These are phyloP conservation scores for Wickerhamiella hasegawae DNA, from an alignment of 805 yeast species.

Conservation along the genomic window DNA sequence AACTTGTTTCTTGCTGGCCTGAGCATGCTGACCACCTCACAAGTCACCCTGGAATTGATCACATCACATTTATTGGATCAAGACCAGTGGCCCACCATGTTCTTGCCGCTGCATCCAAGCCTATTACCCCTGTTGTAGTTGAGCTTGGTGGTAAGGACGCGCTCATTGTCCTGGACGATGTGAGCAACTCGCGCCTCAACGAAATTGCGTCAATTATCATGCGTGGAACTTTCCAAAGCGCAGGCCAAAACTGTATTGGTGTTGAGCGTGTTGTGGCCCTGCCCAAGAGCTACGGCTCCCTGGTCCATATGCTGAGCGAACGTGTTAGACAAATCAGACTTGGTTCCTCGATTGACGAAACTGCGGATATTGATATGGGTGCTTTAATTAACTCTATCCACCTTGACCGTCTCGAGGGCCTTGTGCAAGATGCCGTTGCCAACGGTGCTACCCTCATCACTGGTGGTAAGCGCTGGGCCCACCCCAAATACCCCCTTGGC, in stretches of 20 bases:
- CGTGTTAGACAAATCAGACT: conserved; percentile 50
- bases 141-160: conserved; percentile 98
- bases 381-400: conserved; percentile 77
- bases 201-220: conserved; percentile 61
- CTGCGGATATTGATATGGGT: conserved; percentile 88
- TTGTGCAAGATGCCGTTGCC: conserved; percentile 56
- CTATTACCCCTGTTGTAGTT: conserved; percentile 87
- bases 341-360: conserved; percentile 86
- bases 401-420: conserved; percentile 47
- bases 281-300: conserved; percentile 45
- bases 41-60: conserved; percentile 65
- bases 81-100: conserved; percentile 85
- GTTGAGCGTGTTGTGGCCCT: conserved; percentile 84
- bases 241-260: conserved; percentile 97
- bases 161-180: conserved; percentile 56
- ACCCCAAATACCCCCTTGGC: conserved; percentile 92
- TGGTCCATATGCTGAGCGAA: conserved; percentile 39
- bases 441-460: conserved; percentile 65
- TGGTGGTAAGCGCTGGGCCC: conserved; percentile 71
- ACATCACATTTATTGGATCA: conserved; percentile 93
- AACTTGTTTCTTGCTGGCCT: conserved; percentile 78
- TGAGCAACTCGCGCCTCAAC: conserved; percentile 7
- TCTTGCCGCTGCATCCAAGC: conserved; percentile 61
- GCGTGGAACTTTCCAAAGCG: conserved; percentile 93
- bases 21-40: conserved; percentile 77